phyloP scores from a whole-genome alignment of 2,329 filamentous ascomycete genomes.

The Alternaria arbusti region DNA sequence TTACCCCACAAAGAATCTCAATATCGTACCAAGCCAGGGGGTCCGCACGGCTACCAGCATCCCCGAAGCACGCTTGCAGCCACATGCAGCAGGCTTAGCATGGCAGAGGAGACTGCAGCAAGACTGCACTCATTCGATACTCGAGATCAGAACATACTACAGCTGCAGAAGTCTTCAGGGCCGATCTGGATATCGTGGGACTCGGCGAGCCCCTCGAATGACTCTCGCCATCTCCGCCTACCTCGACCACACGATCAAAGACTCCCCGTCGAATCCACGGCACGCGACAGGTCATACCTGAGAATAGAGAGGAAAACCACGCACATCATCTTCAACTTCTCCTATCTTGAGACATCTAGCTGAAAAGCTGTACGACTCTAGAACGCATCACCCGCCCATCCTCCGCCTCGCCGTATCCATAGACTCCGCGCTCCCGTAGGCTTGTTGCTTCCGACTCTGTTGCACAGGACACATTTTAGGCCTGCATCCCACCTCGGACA shows the following conservation, averaged over 20 bases:
- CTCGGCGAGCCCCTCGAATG: constrained; percentile 5
- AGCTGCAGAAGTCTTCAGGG: not conserved
- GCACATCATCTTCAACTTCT: not conserved
- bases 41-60: not conserved
- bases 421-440: not conserved
- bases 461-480: not conserved
- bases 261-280: constrained; percentile 4
- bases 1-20: constrained; percentile 13
- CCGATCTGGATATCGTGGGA: not conserved
- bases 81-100: not conserved
- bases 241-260: constrained; percentile 4
- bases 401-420: not conserved
- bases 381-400: constrained; percentile 8
- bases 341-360: not conserved
- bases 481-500: constrained; percentile 16
- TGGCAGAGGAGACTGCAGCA: not conserved
- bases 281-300: not conserved
- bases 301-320: not conserved
- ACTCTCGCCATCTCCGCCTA: not conserved
- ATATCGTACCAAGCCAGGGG: not conserved
- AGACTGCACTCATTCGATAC: not conserved
- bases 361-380: constrained; percentile 5
- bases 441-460: constrained; percentile 1
- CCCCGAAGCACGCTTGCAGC: constrained; percentile 3
- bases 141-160: not conserved